Conservation (phyloP, 441 rosid species). For the Omphalea diandra region DNA sequence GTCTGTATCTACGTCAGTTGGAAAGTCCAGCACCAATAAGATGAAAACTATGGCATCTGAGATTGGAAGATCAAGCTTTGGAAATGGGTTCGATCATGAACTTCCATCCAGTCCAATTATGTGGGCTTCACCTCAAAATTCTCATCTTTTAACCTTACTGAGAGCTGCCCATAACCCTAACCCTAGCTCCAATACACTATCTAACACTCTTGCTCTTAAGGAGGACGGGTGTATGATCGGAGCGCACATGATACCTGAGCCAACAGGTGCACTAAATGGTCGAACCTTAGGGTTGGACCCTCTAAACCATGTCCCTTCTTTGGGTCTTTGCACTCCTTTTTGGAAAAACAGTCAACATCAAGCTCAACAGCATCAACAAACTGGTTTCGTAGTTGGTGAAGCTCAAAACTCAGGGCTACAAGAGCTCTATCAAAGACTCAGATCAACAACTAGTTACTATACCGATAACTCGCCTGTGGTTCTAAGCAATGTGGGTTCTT, state of each 20-base stretch:
- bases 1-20: constrained; percentile 34
- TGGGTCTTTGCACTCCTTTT: constrained; percentile 44
- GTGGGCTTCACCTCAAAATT: constrained; percentile 55
- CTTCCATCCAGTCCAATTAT: constrained; percentile 42
- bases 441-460: constrained; percentile 37
- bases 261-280: constrained; percentile 26
- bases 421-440: constrained; percentile 61
- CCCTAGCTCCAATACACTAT: constrained; percentile 28
- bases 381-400: constrained; percentile 35
- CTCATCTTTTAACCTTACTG: constrained; percentile 50
- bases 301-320: constrained; percentile 37
- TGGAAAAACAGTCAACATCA: constrained; percentile 44
- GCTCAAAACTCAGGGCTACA: constrained; percentile 57
- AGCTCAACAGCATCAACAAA: constrained; percentile 37
- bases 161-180: constrained; percentile 45
- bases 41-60: constrained; percentile 46
- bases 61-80: constrained; percentile 41
- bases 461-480: constrained; percentile 39
- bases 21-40: constrained; percentile 37
- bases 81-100: constrained; percentile 43
- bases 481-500: constrained; percentile 36
- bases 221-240: constrained; percentile 45
- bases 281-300: constrained; percentile 41
- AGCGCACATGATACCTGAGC: constrained; percentile 36
- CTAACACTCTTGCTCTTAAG: constrained; percentile 33